Conservation (phyloP, 306 rosid species). For the Amphicarpaea edgeworthii region DNA sequence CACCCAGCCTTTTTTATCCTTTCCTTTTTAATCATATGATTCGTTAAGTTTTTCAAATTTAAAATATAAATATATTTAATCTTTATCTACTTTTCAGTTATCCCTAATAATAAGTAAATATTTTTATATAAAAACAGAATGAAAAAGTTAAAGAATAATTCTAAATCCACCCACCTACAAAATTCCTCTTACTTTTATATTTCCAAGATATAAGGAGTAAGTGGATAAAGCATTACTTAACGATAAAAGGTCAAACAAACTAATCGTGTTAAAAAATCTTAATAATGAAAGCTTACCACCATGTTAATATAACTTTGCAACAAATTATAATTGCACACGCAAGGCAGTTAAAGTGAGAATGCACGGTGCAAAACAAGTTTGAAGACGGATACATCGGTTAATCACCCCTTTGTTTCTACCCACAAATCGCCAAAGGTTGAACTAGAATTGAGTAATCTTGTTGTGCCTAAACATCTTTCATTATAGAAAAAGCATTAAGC, state of each 20-base stretch:
- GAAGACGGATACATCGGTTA: conserved; percentile 38
- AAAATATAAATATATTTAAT: not conserved
- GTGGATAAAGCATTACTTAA: no score
- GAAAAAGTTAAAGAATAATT: no score
- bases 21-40: not conserved
- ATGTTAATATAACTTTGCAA: not conserved
- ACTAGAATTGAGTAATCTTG: conserved; percentile 26
- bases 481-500: not conserved
- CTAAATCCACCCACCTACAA: no score
- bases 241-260: not conserved
- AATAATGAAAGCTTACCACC: not conserved
- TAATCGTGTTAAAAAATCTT: not conserved
- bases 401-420: not conserved
- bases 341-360: conserved; percentile 15
- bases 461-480: conserved; percentile 25
- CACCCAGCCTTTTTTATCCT: not conserved
- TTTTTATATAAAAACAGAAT: not conserved
- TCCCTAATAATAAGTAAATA: not conserved
- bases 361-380: conserved; percentile 36
- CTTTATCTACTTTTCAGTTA: not conserved
- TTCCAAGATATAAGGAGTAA: no score
- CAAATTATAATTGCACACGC: not conserved
- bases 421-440: conserved; percentile 38
- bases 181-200: no score
- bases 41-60: not conserved